These are phyloP conservation scores for Wickerhamiella musiphila DNA, from an alignment of 805 yeast genomes.

Conservation along the genomic window DNA sequence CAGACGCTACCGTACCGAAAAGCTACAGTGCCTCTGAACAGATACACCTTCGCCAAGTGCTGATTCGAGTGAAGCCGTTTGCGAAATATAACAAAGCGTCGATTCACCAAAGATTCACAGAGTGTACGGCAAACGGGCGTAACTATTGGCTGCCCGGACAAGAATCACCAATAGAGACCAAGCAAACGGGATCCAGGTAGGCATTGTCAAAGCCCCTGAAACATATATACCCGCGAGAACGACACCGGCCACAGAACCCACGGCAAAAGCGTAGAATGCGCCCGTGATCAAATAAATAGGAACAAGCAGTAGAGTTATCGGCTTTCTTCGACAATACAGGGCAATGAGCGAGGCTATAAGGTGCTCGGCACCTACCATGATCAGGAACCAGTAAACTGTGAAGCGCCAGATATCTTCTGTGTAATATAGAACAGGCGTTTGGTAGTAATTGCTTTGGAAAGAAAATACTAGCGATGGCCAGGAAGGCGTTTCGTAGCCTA, in stretches of 20 bases:
- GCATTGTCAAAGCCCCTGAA: constrained; percentile 71
- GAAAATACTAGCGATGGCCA: constrained; percentile 51
- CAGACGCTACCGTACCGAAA: no score
- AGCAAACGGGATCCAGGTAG: constrained; percentile 87
- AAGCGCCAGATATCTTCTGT: constrained; percentile 63
- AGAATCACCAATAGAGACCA: constrained; percentile 57
- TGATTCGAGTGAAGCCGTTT: no score
- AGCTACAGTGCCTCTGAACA: no score
- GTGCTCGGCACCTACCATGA: constrained; percentile 48
- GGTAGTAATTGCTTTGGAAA: constrained; percentile 18
- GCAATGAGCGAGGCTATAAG: constrained; percentile 48
- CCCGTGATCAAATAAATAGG: constrained; percentile 24
- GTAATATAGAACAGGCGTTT: constrained; percentile 45
- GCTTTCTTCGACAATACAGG: constrained; percentile 29
- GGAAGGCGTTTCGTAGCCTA: constrained; percentile 61
- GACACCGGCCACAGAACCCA: constrained; percentile 67
- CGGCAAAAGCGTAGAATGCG: constrained; percentile 33
- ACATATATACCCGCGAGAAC: constrained; percentile 57
- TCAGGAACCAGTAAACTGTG: constrained; percentile 66
- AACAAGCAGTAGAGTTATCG: constrained; percentile 25
- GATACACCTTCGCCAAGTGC: no score
- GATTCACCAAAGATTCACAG: constrained; percentile 2
- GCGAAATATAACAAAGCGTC: no score
- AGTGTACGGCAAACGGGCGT: constrained; percentile 32
- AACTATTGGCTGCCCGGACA: constrained; percentile 49